Percentiles rank a stretch among this genome's conserved stretches.
These are phyloP conservation scores for Diaporthe nobilis DNA, from an alignment of 2,329 filamentous ascomycete species.

Conservation along the genomic window DNA sequence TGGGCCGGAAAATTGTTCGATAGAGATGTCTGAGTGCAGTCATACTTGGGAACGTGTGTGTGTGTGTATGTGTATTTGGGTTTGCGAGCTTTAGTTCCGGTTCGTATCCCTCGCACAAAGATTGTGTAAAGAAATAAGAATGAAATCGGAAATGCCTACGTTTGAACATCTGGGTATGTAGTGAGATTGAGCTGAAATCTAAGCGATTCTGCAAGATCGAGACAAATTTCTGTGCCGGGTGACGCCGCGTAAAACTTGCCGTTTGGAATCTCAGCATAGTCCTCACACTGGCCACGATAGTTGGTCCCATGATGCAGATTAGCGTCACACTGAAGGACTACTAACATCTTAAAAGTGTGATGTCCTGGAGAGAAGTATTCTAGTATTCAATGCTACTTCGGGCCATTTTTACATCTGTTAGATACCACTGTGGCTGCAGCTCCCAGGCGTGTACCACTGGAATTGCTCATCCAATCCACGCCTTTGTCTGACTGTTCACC, in stretches of 20 bases:
- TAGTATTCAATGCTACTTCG: no score
- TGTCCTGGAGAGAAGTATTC: background rate
- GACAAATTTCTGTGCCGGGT: background rate
- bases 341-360: background rate
- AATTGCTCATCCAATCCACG: background rate
- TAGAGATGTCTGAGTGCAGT: background rate
- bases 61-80: background rate
- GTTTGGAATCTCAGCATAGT: background rate
- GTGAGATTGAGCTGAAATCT: background rate
- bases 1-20: background rate
- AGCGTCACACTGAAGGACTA: background rate
- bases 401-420: background rate
- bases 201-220: background rate
- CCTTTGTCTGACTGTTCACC: background rate
- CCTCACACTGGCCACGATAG: background rate
- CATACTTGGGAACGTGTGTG: background rate
- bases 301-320: background rate
- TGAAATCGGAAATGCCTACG: background rate
- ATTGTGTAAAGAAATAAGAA: background rate
- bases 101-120: no score
- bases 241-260: background rate
- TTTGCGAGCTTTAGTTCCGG: background rate
- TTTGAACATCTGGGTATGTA: no score
- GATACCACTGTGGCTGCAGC: background rate
- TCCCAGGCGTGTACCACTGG: background rate